Base-by-base conservation (phyloP, 2,329 filamentous ascomycete species). In the Fusarium neocosmosporiellum region DNA sequence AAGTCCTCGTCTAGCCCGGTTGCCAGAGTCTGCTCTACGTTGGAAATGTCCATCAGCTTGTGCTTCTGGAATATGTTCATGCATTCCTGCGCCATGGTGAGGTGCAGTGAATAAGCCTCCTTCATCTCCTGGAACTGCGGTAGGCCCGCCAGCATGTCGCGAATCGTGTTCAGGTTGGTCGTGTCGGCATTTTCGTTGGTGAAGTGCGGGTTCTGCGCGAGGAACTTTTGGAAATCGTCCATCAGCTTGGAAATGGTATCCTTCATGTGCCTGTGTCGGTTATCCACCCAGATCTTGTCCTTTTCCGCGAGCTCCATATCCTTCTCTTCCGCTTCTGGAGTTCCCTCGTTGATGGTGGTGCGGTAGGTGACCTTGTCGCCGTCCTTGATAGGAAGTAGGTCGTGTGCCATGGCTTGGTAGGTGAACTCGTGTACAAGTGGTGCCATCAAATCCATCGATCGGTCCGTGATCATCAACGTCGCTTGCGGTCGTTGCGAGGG, bases 331-430 rank as follows among this genome's bases (percentile, higher is more conserved):
- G 92, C 89, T 46, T 92, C 89, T 0, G 86, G 83, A 5, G 89
- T 87, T 11, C 93, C 94, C 75, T 95, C 90, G 73, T 97, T 96
- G 71, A 96, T 86, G 2, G 89, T 86, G 60, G 95, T 95, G 74
- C 91, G 92, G 80, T 95, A 99, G 0, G 92, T 94, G 11, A 97
- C 89, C 81, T 96, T 98, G 73, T 98, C 95, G 27, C 90, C 92
- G 62, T 98, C 96, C 77, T 93, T 91, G 78, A 99, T 94, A 0
- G 93, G 93, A 33, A 99, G 85, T 10, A 99, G 86, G 80, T 99
- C 96, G 81, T 98, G 94, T 5, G 94, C 96, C 96, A 99, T 98
- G 59, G 96, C 95, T 82, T 99, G 96, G 81, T 98, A 99, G 14
- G 96, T 98, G 80, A 99, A 98, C 78, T 99, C 96, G 83, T 99